phyloP scores from a whole-genome alignment of 495 filamentous ascomycete species.

The Podospora anserina region DNA sequence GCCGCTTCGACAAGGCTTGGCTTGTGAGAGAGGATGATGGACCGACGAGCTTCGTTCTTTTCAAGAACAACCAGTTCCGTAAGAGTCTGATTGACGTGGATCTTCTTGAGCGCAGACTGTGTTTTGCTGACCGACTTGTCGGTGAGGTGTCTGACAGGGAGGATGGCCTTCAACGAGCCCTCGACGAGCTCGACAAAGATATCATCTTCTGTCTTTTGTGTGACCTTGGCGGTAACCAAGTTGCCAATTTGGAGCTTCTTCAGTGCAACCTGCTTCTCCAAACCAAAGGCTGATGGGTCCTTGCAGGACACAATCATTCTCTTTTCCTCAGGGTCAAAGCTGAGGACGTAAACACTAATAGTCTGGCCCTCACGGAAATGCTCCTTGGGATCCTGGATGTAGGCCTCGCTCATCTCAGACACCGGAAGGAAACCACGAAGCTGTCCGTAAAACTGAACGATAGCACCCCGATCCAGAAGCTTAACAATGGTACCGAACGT shows the following conservation, averaged over 20 bases:
- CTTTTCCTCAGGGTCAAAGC: constrained; percentile 65
- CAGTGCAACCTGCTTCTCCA: constrained; percentile 70
- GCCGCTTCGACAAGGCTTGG: constrained; percentile 74
- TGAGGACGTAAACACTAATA: constrained; percentile 78
- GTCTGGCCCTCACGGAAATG: constrained; percentile 91
- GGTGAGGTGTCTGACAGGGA: constrained; percentile 73
- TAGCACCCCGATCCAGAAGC: constrained; percentile 70
- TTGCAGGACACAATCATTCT: constrained; percentile 90
- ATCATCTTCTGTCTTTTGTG: constrained; percentile 79
- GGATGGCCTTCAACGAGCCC: constrained; percentile 66
- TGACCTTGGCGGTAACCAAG: constrained; percentile 71
- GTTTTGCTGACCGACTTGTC: constrained; percentile 78
- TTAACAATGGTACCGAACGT: constrained; percentile 82
- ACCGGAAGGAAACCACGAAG: constrained; percentile 83
- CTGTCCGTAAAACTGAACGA: constrained; percentile 87
- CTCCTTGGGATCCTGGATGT: constrained; percentile 79
- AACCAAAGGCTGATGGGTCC: constrained; percentile 71
- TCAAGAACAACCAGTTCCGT: constrained; percentile 79
- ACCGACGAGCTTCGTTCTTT: constrained; percentile 68
- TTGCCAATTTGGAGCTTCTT: constrained; percentile 66
- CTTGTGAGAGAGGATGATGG: constrained; percentile 74
- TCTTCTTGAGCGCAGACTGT: constrained; percentile 66
- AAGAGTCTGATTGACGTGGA: constrained; percentile 76
- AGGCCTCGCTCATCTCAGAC: constrained; percentile 96
- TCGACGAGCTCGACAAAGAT: constrained; percentile 71